Conservation (phyloP, 495 filamentous ascomycete genomes). For the Terfezia boudieri region DNA sequence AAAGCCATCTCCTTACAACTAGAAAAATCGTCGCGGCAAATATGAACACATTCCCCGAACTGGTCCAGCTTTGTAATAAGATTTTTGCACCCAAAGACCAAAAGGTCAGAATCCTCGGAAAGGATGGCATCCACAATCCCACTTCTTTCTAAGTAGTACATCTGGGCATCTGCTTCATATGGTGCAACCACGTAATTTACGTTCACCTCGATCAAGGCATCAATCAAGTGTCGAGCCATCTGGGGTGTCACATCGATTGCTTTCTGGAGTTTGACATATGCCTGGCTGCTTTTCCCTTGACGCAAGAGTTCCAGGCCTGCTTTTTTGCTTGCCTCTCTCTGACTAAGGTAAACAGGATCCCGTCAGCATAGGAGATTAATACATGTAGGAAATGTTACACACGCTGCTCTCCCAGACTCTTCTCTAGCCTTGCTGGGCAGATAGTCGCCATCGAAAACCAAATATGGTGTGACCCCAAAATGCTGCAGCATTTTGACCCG, state of each 20-base stretch:
- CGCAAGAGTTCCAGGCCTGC: conserved; percentile 56
- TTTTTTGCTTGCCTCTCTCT: conserved; percentile 50
- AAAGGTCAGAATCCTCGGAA: conserved; percentile 87
- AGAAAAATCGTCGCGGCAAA: conserved; percentile 68
- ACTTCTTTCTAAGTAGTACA: conserved; percentile 75
- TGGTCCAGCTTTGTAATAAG: conserved; percentile 87
- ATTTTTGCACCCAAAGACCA: conserved; percentile 82
- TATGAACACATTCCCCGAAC: conserved; percentile 77
- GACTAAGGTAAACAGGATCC: conserved; percentile 32
- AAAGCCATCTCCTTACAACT: conserved; percentile 62
- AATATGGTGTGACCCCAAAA: conserved; percentile 75
- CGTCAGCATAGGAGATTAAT: neutral
- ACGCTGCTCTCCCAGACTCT: conserved; percentile 27
- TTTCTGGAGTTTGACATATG: conserved; percentile 75
- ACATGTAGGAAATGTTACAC: neutral
- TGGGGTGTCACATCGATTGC: conserved; percentile 87
- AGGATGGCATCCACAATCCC: conserved; percentile 69
- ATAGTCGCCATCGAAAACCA: conserved; percentile 92
- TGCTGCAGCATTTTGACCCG: conserved; percentile 81
- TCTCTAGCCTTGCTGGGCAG: conserved; percentile 91
- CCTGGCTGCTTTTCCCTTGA: conserved; percentile 57
- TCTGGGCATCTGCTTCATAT: conserved; percentile 91
- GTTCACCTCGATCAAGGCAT: conserved; percentile 57
- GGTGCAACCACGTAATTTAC: conserved; percentile 86
- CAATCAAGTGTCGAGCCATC: conserved; percentile 83